Base-by-base conservation (phyloP, 345 rosid species). In the Populus simonii region DNA sequence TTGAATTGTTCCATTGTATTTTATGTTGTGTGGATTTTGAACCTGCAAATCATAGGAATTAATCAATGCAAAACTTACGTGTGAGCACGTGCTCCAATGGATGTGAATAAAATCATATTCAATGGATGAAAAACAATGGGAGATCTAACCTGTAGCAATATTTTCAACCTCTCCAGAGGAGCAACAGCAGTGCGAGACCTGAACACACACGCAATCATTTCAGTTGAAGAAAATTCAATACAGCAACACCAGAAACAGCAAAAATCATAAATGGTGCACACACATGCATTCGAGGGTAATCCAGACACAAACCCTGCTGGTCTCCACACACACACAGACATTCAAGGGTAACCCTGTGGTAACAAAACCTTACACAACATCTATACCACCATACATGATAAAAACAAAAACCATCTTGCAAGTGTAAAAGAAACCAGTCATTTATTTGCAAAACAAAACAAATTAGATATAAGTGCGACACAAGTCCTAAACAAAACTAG, bases 161-260 rank as follows among this genome's bases (percentile, higher is more conserved):
- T 96, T 86, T 96, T 94, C 86, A 96, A 77, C 81, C 99, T 90
- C 79, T 96, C 97, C 82, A 96, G 77, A 15, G 99, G 99, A 72
- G 98, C 98, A 83, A 94, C 99, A 20, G 97, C 98, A 51, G 98
- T 93, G 70, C 99, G 90, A 53, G 97, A 94, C 86, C 99, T 91
- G 86, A 83, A 76, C 5, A 57, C 22, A 67, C 4, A 65, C 35
- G 9, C 16, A 12, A 65, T 5, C 12, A 70, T 38, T 45, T 72
- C 55, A 66, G 61, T 55, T 35, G 59, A 43, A 15, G 20, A 45
- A 51, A 66, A 7, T 59, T 62, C 47, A 45, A 18, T 23, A 9
- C 15, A 29, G 27, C 41, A 20, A 5, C 29, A 55, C 9, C 71
- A 43, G 45, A 16, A 38, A 73, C 15, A 18, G 7, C 6, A 59